Evolutionary conservation across 257 asterid species (phyloP).

Genomic region (Solanum ossicruentum): DNA sequence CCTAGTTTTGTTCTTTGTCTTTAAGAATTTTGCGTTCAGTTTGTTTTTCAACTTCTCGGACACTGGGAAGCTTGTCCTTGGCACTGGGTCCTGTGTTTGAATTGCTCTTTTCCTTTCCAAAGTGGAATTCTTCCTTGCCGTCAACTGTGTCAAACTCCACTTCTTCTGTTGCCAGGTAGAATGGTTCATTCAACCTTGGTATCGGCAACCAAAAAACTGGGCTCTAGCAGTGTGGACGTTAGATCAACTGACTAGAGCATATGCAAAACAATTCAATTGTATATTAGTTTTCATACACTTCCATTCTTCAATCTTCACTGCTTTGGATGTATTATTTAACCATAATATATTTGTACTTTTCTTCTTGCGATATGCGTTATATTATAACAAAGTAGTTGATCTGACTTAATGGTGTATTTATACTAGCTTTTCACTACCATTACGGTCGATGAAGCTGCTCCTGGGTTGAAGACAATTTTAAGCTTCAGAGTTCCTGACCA

Average conservation of each 20-base stretch:
- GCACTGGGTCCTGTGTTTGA: background rate
- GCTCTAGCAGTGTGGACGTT: background rate
- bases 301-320: background rate
- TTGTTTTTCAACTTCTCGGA: background rate
- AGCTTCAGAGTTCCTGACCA: slow-evolving; percentile 50
- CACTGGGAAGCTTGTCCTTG: background rate
- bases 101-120: background rate
- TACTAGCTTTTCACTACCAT: slow-evolving; percentile 40
- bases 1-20: background rate
- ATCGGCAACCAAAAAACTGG: background rate
- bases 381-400: background rate
- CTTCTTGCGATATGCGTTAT: background rate
- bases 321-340: background rate
- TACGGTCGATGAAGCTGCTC: slow-evolving; percentile 38
- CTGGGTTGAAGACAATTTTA: slow-evolving; percentile 49
- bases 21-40: background rate
- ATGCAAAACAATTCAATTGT: background rate
- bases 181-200: background rate
- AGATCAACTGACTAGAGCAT: background rate
- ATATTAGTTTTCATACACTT: background rate
- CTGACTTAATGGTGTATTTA: background rate
- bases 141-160: background rate
- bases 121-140: background rate
- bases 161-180: background rate
- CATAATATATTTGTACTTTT: background rate